phyloP scores from a whole-genome alignment of 768 basidiomycete genomes.

The Mrakia blollopis region DNA sequence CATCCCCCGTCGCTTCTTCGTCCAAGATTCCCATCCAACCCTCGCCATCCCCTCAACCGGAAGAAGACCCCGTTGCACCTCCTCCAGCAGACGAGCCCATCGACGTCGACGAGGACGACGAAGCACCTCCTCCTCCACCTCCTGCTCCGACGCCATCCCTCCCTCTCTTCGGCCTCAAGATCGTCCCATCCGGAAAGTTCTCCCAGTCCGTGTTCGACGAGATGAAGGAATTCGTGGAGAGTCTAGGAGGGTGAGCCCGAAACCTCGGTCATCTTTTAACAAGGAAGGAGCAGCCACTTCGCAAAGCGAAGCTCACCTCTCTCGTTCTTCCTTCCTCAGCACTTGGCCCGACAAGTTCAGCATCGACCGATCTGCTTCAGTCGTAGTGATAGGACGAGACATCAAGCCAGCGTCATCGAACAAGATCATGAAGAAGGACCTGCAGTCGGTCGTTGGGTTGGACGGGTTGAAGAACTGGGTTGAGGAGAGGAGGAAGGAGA shows the following conservation, averaged over 20 bases:
- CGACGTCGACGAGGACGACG: neutral
- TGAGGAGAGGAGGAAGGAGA: neutral
- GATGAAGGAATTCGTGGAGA: neutral
- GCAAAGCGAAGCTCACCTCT: neutral
- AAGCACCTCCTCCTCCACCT: neutral
- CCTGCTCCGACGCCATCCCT: neutral
- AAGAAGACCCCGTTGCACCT: neutral
- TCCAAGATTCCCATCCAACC: neutral
- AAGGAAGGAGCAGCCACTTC: too few species aligned
- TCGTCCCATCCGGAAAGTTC: constrained; percentile 2
- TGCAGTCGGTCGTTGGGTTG: neutral
- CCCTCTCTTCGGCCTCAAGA: neutral
- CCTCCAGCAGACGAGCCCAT: neutral
- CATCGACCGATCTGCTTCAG: neutral
- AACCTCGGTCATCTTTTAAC: too few species aligned
- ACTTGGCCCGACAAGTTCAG: neutral
- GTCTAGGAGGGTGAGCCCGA: neutral
- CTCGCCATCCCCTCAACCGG: neutral
- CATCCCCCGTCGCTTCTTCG: neutral
- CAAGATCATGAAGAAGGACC: neutral
- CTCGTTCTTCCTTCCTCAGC: neutral
- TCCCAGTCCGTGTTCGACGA: neutral
- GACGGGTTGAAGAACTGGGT: neutral
- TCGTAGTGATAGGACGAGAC: neutral
- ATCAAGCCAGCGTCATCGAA: neutral